Evolutionary conservation across 129 eudicot genomes (phyloP), one percentile per base, ranked within the genome.

Genomic region (Smallanthus sonchifolius): DNA sequence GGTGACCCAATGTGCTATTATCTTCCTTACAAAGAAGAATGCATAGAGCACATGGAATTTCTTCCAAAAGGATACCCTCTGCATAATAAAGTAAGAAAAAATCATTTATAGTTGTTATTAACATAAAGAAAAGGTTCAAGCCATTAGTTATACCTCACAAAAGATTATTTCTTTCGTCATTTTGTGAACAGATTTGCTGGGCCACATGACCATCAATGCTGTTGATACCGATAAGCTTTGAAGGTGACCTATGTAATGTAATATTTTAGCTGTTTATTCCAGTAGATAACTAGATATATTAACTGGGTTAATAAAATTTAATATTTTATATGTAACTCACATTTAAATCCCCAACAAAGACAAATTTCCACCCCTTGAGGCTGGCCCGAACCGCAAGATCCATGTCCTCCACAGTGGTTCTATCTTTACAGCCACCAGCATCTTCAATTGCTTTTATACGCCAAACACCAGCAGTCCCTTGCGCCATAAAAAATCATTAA

Each of bases 171-270:
- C 97, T 69, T 76, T 80, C 62, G 88, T 70, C 97, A 91, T 88
- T 77, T 91, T 51, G 84, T 82, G 70, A 91, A 88, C 35, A 91
- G 87, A 79, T 91, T 91, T 28, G 97, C 97, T 2, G 95, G 97
- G 34, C 97, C 97, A 62, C 97, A 91, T 51, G 97, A 91, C 97
- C 97, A 91, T n/a, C 97, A 90, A 75, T 91, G 97, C 75, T 91
- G 97, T 74, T 91, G 97, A 75, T 17, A 91, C 17, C 97, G 73
- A 72, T 85, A 91, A 17, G 95, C 95, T 81, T 91, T 91, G 70
- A 88, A 88, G 43, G 95, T 91, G 64, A 91, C 97, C 97, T 88
- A 44, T 45, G 20, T 69, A 47, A 56, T 6, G 43, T 55, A 66
- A 44, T 3, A 30, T 55, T 49, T 77, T 43, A 78, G 77, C 45